These are phyloP conservation scores for Prunus fruticosa DNA, from an alignment of 306 rosid genomes.

Conservation along the genomic window DNA sequence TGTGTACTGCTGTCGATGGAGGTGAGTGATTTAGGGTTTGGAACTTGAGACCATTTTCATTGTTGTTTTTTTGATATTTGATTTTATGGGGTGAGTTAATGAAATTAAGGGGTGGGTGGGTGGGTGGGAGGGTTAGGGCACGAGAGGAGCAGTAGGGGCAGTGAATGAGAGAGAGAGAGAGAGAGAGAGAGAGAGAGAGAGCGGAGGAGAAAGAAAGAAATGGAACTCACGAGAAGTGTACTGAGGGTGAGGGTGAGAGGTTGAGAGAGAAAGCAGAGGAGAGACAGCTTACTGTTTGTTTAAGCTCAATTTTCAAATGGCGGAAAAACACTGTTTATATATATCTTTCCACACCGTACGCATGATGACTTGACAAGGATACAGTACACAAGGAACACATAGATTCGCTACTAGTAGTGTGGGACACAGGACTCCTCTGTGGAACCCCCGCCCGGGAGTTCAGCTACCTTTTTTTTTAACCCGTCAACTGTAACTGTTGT, in stretches of 20 bases:
- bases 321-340: slow-evolving; percentile 8
- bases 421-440: not conserved
- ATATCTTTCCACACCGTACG: not conserved
- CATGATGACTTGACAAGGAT: not conserved
- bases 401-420: not conserved
- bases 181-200: slow-evolving; percentile 5
- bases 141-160: not conserved
- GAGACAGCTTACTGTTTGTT: not conserved
- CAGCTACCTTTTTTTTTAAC: no score
- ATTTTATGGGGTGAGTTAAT: not conserved
- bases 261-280: not conserved
- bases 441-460: not conserved
- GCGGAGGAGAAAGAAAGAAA: slow-evolving; percentile 9
- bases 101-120: not conserved
- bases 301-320: slow-evolving; percentile 12
- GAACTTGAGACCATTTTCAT: not conserved
- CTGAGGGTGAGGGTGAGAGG: not conserved
- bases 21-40: not conserved
- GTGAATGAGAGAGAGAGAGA: slow-evolving; percentile 1
- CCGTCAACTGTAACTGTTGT: no score
- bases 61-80: not conserved
- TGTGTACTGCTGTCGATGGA: not conserved
- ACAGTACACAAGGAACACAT: not conserved
- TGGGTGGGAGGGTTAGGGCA: slow-evolving; percentile 9
- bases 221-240: slow-evolving; percentile 6